Evolutionary conservation across 805 yeast genomes (phyloP), one percentile per base, ranked within the genome.

Genomic region (Candida khao-thaluensis): DNA sequence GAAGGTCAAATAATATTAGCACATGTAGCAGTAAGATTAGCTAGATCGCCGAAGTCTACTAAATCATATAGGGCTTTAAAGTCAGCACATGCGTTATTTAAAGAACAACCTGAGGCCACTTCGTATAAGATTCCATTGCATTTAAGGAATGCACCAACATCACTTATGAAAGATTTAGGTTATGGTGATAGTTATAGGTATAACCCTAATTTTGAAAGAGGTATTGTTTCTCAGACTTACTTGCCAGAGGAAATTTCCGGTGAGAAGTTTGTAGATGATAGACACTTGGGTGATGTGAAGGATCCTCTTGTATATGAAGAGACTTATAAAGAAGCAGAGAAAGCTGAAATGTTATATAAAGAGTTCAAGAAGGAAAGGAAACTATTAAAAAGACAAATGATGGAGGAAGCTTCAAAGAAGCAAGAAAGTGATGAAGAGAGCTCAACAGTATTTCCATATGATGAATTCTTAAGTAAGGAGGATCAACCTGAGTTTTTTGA

Each of bases 121-220:
- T 73, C 78, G 27, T 77, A 86, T 3, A 76, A 82, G 2, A 79
- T 84, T 1, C 95, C 95, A 0, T 49, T 82, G 52, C 98, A 93
- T 60, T 67, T 93, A 25, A 74, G 98, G 48, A 95, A 93, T 58
- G 98, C 99, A 0, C 99, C 99, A 2, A 95, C 99, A 0, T 72
- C 71, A 50, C 69, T 93, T 33, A 93, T 93, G 99, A 74, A 79
- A 41, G 95, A 88, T 37, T 53, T 89, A 43, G 98, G 95, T 0
- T 91, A 90, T 57, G 83, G 85, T 12, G 76, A 82, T 38, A 82
- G 80, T 11, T 93, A 93, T 64, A 87, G 88, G 59, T 95, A 93
- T 60, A 89, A 89, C 50, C 99, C 99, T 0, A 73, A 79, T 47
- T 95, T 57, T 57, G 64, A 65, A 32, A 77, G 81, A 41, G 98